Evolutionary conservation across 2,329 filamentous ascomycete species (phyloP), one percentile per base, ranked within the genome.

Genomic region (Pseudogymnoascus sp.): DNA sequence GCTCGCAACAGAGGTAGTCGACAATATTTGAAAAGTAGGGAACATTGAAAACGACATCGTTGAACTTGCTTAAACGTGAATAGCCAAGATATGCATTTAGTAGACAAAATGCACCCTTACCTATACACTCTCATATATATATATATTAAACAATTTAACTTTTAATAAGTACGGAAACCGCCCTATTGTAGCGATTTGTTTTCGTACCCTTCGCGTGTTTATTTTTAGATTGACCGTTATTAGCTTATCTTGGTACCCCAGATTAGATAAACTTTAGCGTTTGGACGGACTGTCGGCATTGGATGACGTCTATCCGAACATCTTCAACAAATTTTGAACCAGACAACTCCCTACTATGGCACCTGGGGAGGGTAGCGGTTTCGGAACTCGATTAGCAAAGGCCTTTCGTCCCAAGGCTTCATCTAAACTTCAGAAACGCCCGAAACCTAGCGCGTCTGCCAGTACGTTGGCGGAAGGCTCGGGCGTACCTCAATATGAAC

Each of bases 261-360:
- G 47, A 53, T 53, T 19, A 53, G 47, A 53, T 53, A 53, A 53
- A 53, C 17, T 53, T 31, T 53, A 53, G 47, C 47, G 47, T 17
- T 19, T 19, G 9, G 21, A 47, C 42, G 19, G 42, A 53, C 47
- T 31, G 6, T n/a, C n/a, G n/a, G 44, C 21, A 26, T 23, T 23
- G 19, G 26, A 53, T 53, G 47, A 53, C 47, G 47, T 53, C 47
- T 19, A 53, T 31, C 26, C 47, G n/a, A 53, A 53, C 19, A 19
- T 19, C 26, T 53, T 53, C 47, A 31, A 31, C 26, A 53, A 53
- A 53, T 33, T 31, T 53, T 31, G 26, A 53, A 31, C 47, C 15
- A 31, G 47, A 53, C 47, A 31, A 53, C 47, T 53, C 47, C 11
- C 9, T 53, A 53, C 31, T 31, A 53, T 53, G 47, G 26, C 47